Conservation (phyloP, 345 rosid genomes). For the Moricandia arvensis region DNA sequence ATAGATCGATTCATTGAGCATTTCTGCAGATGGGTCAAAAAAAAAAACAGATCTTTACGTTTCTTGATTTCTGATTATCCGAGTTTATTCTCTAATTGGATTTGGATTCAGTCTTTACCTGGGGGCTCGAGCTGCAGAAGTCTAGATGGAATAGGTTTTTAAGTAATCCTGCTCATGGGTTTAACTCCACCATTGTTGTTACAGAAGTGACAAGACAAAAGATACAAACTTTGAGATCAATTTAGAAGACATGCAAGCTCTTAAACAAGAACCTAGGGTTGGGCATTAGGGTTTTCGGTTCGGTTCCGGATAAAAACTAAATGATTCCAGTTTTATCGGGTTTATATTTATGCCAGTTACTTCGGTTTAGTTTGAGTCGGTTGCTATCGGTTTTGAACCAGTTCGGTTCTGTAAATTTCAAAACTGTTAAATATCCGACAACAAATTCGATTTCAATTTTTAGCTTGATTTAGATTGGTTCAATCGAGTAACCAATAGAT, state of each 20-base stretch:
- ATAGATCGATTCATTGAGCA: neutral
- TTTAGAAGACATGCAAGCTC: slow-evolving; percentile 34
- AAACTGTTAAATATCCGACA: neutral
- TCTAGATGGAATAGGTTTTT: neutral
- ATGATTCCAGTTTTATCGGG: neutral
- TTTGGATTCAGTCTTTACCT: slow-evolving; percentile 24
- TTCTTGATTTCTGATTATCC: neutral
- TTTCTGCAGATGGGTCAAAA: slow-evolving; percentile 13
- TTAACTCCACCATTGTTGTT: slow-evolving; percentile 30
- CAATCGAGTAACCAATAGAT: neutral
- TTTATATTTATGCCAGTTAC: neutral
- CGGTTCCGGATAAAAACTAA: neutral
- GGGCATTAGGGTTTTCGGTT: neutral
- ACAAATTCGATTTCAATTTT: neutral
- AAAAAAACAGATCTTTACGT: slow-evolving; percentile 5
- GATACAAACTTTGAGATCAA: slow-evolving; percentile 16
- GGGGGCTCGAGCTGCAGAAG: slow-evolving; percentile 10
- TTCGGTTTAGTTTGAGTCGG: neutral
- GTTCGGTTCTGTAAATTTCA: neutral
- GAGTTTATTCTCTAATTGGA: neutral
- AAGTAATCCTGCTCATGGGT: slow-evolving; percentile 14
- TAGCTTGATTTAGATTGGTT: neutral
- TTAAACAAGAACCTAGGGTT: neutral
- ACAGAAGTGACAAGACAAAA: slow-evolving; percentile 27
- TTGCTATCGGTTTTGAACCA: neutral